These are phyloP conservation scores for Podila horticola DNA, from an alignment of 192 early-diverging fungal genomes.

Conservation along the genomic window DNA sequence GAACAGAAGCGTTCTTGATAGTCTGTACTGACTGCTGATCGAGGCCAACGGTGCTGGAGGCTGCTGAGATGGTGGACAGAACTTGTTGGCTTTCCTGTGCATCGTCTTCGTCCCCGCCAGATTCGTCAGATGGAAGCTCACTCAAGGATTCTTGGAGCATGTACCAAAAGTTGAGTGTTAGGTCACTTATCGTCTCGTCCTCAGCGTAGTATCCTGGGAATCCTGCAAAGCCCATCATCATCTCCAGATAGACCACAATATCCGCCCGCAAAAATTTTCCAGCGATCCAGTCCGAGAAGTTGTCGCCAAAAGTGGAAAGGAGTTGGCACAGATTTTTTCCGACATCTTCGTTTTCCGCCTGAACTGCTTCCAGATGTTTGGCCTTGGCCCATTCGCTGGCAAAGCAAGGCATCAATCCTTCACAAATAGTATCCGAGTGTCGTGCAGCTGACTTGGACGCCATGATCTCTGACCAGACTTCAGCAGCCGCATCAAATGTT, in stretches of 20 bases:
- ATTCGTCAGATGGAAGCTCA: constrained; percentile 54
- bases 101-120: constrained; percentile 2
- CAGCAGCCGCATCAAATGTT: constrained; percentile 61
- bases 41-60: constrained; percentile 28
- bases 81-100: constrained; percentile 5
- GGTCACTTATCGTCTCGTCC: constrained; percentile 76
- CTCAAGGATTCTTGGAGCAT: constrained; percentile 74
- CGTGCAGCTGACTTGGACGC: constrained; percentile 44
- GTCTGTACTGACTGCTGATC: constrained; percentile 29
- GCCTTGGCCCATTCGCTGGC: constrained; percentile 58
- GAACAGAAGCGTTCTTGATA: constrained; percentile 54
- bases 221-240: constrained; percentile 73
- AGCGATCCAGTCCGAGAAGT: constrained; percentile 63
- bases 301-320: constrained; percentile 67
- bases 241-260: constrained; percentile 54
- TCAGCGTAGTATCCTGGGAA: constrained; percentile 76
- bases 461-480: constrained; percentile 65
- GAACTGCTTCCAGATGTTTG: constrained; percentile 53
- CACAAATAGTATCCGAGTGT: constrained; percentile 53
- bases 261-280: constrained; percentile 53
- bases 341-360: constrained; percentile 62
- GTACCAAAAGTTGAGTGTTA: constrained; percentile 80
- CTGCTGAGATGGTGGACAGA: constrained; percentile 31
- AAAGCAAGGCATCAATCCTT: constrained; percentile 57
- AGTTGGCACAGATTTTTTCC: constrained; percentile 58